Evolutionary conservation across 225 moss, liverwort and hornwort genomes (phyloP).

Genomic region (Thuidium tamariscinum): DNA sequence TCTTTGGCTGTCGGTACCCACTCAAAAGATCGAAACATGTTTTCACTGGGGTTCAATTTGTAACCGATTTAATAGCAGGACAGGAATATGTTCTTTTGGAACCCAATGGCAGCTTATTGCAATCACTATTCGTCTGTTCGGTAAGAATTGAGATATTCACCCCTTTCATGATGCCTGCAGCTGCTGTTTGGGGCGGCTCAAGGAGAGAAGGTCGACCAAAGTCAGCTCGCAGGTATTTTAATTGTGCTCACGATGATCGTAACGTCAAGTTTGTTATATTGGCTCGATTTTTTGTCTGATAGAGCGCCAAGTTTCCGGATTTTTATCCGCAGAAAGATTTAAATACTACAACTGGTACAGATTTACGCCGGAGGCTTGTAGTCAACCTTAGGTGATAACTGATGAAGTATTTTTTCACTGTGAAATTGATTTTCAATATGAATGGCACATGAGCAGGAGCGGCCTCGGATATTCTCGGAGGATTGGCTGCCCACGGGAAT

Average conservation of each 20-base stretch:
- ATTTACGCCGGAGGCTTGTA: background rate
- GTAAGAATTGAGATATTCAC: background rate
- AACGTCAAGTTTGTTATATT: background rate
- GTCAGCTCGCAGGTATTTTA: slow-evolving; percentile 13
- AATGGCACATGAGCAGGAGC: slow-evolving; percentile 8
- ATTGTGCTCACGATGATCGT: background rate
- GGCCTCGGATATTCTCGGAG: slow-evolving; percentile 23
- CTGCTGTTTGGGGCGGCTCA: slow-evolving; percentile 13
- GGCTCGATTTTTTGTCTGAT: background rate
- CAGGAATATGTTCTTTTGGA: background rate
- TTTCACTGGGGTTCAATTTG: background rate
- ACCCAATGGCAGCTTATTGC: background rate
- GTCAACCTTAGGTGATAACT: background rate
- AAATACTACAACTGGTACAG: background rate
- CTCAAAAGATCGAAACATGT: too few species aligned
- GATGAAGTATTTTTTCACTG: background rate
- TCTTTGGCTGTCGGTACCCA: background rate
- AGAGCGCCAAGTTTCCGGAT: background rate
- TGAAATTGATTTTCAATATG: background rate
- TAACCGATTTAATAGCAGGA: background rate
- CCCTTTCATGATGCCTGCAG: background rate
- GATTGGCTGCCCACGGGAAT: slow-evolving; percentile 7
- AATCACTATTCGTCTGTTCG: background rate
- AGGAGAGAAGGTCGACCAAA: slow-evolving; percentile 15
- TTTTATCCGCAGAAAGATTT: background rate